phyloP scores from a whole-genome alignment of 768 basidiomycete genomes.

The Pulveroboletus ravenelii region DNA sequence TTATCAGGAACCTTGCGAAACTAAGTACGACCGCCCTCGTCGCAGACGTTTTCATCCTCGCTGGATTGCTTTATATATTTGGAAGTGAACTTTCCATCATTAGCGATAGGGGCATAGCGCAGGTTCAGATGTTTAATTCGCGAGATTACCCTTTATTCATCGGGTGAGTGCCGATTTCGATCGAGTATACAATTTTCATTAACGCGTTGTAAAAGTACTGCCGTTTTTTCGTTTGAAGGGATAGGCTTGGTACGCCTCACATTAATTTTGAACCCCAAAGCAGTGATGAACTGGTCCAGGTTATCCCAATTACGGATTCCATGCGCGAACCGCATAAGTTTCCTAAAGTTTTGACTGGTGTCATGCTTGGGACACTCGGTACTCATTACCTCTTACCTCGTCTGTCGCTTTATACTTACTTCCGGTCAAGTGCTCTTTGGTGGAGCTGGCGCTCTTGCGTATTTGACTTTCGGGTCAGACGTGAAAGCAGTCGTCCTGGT shows the following conservation, averaged over 20 bases:
- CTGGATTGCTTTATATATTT: slow-evolving; percentile 83
- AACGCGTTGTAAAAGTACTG: slow-evolving; percentile 54
- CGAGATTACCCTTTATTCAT: slow-evolving; percentile 89
- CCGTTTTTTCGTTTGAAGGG: slow-evolving; percentile 97
- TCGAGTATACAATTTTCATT: neutral
- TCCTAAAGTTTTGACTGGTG: slow-evolving; percentile 79
- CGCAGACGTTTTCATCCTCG: slow-evolving; percentile 92
- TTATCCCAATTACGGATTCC: slow-evolving; percentile 95
- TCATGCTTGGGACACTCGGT: slow-evolving; percentile 85
- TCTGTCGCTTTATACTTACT: slow-evolving; percentile 3
- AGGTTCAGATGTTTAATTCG: slow-evolving; percentile 82
- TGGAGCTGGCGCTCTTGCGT: slow-evolving; percentile 81
- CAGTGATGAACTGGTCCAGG: slow-evolving; percentile 32
- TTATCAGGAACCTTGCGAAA: slow-evolving; percentile 92
- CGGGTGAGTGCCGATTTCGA: slow-evolving; percentile 49
- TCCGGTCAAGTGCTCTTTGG: slow-evolving; percentile 66
- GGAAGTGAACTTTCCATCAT: slow-evolving; percentile 77
- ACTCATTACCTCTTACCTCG: slow-evolving; percentile 18
- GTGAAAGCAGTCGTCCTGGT: slow-evolving; percentile 93
- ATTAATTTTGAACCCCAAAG: neutral
- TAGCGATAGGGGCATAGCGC: slow-evolving; percentile 61
- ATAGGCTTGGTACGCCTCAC: slow-evolving; percentile 70
- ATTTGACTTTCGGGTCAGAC: slow-evolving; percentile 80
- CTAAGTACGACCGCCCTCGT: slow-evolving; percentile 87
- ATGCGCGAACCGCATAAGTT: slow-evolving; percentile 96